These are phyloP conservation scores for Helenozyma baotianmanensis DNA, from an alignment of 805 yeast species.

Conservation along the genomic window DNA sequence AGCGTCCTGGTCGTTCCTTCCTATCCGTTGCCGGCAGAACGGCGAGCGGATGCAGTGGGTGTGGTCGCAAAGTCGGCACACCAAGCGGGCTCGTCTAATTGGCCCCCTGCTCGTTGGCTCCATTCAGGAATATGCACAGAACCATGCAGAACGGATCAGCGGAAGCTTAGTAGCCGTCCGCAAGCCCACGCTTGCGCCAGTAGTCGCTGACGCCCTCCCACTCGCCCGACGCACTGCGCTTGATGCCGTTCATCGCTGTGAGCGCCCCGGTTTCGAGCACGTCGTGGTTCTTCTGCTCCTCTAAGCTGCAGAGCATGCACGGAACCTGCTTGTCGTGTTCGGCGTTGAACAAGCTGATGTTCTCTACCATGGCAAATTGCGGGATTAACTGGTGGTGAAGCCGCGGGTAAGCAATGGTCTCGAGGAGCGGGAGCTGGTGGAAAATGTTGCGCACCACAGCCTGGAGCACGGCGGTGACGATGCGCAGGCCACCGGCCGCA, in stretches of 20 bases:
- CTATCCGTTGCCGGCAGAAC: too few relatives aligned
- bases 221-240: conserved; percentile 37
- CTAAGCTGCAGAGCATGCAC: conserved; percentile 31
- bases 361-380: conserved; percentile 58
- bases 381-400: conserved; percentile 89
- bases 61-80: too few relatives aligned
- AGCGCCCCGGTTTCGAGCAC: conserved; percentile 32
- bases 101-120: too few relatives aligned
- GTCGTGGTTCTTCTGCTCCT: conserved; percentile 37
- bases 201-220: conserved; percentile 81
- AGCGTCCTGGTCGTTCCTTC: too few relatives aligned
- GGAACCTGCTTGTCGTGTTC: conserved; percentile 28
- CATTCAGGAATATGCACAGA: too few relatives aligned
- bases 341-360: conserved; percentile 34
- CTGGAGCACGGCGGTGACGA: conserved; percentile 77
- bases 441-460: conserved; percentile 66
- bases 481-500: conserved; percentile 92
- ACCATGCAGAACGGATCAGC: neutral
- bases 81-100: too few relatives aligned
- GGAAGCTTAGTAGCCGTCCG: conserved; percentile 52
- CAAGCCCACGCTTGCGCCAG: conserved; percentile 82
- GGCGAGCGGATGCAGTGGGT: too few relatives aligned
- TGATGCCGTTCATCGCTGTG: conserved; percentile 41
- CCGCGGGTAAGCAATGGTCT: conserved; percentile 75
- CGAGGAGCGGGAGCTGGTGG: conserved; percentile 54